Evolutionary conservation across 306 rosid genomes (phyloP), one percentile per base, ranked within the genome.

Genomic region (Dalbergia cultrata): DNA sequence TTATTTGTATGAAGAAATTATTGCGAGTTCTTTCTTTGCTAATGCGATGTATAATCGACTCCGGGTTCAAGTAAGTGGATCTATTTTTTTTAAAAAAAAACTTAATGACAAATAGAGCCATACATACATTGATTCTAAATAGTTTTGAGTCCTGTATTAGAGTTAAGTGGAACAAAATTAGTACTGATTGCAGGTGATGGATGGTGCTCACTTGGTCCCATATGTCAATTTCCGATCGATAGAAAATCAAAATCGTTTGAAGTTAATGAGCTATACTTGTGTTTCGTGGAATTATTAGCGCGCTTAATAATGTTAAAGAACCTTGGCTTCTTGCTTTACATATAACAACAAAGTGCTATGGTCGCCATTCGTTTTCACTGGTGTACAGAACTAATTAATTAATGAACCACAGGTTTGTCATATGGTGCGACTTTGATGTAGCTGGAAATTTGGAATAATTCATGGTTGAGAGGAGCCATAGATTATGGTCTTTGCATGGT

Each of bases 311-410:
- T 11, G 19, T 34, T 14, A 63, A 63, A 63, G 45, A 35, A 62
- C n/a, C 43, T 31, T 61, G 37, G 9, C 7, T 61, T 61, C 4
- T 18, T 61, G 41, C 31, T 62, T 14, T 54, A 7, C 5, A 6
- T 6, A 53, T 6, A 17, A 53, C 59, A 54, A 54, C 49, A 17
- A 76, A 35, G 47, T 75, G 72, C 39, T 49, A 19, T 14, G 56
- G 43, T 50, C 66, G 74, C 43, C 37, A 53, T 9, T 53, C 21
- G 74, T 54, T 37, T 66, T 66, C 39, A 49, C 21, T 8, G 56
- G 31, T 6, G 57, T 47, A 44, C 37, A 58, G 44, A 70, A 66
- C 57, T 39, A 19, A n/a, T n/a, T n/a, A n/a, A n/a, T n/a, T n/a
- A n/a, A 26, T 26, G 2, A 12, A 45, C 82, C 67, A 16, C 67